Percentiles rank a stretch among this genome's conserved stretches.
phyloP scores from a whole-genome alignment of 495 filamentous ascomycete species.

The Geopyxis carbonaria region DNA sequence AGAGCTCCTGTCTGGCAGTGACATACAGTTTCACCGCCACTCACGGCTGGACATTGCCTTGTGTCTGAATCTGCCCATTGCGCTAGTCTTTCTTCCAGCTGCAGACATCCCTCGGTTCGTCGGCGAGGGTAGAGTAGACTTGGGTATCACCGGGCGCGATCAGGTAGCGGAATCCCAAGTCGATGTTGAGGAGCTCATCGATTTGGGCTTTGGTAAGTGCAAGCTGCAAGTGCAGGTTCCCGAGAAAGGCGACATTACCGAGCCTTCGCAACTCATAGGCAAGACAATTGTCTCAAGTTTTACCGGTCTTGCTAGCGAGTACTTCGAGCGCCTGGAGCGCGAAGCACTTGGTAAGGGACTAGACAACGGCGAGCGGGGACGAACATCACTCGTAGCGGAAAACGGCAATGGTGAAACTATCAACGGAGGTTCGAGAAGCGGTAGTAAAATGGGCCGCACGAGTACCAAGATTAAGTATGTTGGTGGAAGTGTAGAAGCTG shows the following conservation, averaged over 20 bases:
- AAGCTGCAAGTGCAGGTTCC: constrained; percentile 92
- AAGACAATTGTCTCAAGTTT: constrained; percentile 94
- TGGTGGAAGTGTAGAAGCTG: constrained; percentile 90
- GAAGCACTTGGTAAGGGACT: constrained; percentile 11
- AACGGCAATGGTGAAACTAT: neutral
- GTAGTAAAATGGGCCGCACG: constrained; percentile 34
- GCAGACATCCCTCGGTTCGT: constrained; percentile 96
- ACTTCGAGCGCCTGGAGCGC: constrained; percentile 62
- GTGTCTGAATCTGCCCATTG: constrained; percentile 86
- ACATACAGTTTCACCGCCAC: constrained; percentile 90
- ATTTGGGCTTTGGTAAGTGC: constrained; percentile 79
- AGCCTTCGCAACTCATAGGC: constrained; percentile 66
- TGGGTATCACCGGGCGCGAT: constrained; percentile 88
- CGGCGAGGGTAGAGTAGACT: constrained; percentile 78
- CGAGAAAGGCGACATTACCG: constrained; percentile 54
- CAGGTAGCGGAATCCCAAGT: constrained; percentile 85
- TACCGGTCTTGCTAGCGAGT: constrained; percentile 57
- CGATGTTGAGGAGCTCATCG: constrained; percentile 45
- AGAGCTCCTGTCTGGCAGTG: constrained; percentile 76
- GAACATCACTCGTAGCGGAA: constrained; percentile 9
- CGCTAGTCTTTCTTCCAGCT: constrained; percentile 90
- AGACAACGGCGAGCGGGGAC: constrained; percentile 6
- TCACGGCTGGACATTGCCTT: constrained; percentile 89
- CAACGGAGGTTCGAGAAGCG: constrained; percentile 28
- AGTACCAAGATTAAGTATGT: constrained; percentile 78